phyloP scores from a whole-genome alignment of 2,329 filamentous ascomycete genomes.

The Proliferodiscus dingleyae region DNA sequence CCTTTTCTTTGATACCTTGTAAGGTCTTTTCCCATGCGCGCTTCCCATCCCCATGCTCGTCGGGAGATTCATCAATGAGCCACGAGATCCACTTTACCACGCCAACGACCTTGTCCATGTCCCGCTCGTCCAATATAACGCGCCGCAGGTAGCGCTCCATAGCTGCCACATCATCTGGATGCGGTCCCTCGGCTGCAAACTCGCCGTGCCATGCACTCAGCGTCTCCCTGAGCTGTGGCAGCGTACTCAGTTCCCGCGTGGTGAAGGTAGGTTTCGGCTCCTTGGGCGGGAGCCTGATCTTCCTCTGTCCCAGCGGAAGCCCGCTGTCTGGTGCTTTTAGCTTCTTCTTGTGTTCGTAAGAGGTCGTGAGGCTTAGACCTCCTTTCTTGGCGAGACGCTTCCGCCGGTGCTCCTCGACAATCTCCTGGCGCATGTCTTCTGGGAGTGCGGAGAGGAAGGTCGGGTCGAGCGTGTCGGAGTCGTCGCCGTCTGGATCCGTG shows the following conservation, averaged over 20 bases:
- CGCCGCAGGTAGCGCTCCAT: slow-evolving; percentile 66
- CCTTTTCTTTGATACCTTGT: slow-evolving; percentile 40
- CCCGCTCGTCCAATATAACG: slow-evolving; percentile 70
- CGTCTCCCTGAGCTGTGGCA: slow-evolving; percentile 67
- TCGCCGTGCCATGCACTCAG: slow-evolving; percentile 71
- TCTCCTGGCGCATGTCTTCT: slow-evolving; percentile 71
- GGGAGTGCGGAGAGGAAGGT: slow-evolving; percentile 80
- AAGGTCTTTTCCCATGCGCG: slow-evolving; percentile 44
- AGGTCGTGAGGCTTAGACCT: slow-evolving; percentile 40
- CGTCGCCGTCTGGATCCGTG: slow-evolving; percentile 10
- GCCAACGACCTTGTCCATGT: slow-evolving; percentile 69
- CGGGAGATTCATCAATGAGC: slow-evolving; percentile 43
- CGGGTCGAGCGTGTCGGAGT: slow-evolving; percentile 32
- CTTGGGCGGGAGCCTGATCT: slow-evolving; percentile 43
- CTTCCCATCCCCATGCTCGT: slow-evolving; percentile 35
- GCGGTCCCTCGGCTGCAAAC: slow-evolving; percentile 70
- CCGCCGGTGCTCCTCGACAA: slow-evolving; percentile 68
- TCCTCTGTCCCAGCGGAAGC: slow-evolving; percentile 23
- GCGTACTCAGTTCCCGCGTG: slow-evolving; percentile 45
- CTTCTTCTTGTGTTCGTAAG: slow-evolving; percentile 15
- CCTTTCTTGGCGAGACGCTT: slow-evolving; percentile 53
- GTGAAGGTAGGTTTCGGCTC: slow-evolving; percentile 57
- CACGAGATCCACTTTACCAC: slow-evolving; percentile 64
- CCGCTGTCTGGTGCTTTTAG: slow-evolving; percentile 16
- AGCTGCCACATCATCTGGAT: slow-evolving; percentile 70